Base-by-base conservation (phyloP, 345 rosid species). In the Aquilaria yunnanensis region DNA sequence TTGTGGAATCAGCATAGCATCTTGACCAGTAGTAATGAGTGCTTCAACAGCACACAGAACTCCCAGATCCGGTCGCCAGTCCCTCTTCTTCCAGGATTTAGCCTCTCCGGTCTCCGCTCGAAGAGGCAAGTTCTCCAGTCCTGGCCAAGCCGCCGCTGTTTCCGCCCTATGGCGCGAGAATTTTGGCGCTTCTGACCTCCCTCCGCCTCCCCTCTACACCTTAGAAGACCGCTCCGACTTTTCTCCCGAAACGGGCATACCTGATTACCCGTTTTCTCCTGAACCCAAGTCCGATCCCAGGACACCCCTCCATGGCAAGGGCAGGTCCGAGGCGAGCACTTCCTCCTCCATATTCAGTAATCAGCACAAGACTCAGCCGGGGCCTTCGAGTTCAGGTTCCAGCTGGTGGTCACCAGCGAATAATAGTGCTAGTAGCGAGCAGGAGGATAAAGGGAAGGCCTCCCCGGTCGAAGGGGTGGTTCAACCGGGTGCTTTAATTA, bases 111-210 rank as follows among this genome's bases (percentile, higher is more conserved):
- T 88, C 55, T 94, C 99, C 12, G 72, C 90, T 1, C 78, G 88
- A 8, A 75, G 89, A 69, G 92, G 92, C 7, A 94, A 87, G 57
- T 90, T 90, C 72, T 85, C 93, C 0, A 90, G 50, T 59, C 84
- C 97, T 0, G 95, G 89, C 1, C 97, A 94, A 66, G 85, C 89
- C 46, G 95, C 99, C 4, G 99, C 97, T 0, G 99, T 94, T 5
- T 94, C 99, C 12, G 88, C 99, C n/a, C 77, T 88, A 62, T 85
- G 99, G 97, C 90, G 91, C n/a, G 99, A 94, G 62, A 90, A 85
- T 77, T 77, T 82, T 4, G 87, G 89, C 59, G 84, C 85, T 55
- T 83, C 96, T 0, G 96, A 94, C 80, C 96, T 94, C 75, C 99
- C 99, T 1, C 97, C 99, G 0, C 99, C 97, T 66, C 99, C 99